Conservation (phyloP, 2,329 filamentous ascomycete species). For the Chrysoporthe austroafricana region DNA sequence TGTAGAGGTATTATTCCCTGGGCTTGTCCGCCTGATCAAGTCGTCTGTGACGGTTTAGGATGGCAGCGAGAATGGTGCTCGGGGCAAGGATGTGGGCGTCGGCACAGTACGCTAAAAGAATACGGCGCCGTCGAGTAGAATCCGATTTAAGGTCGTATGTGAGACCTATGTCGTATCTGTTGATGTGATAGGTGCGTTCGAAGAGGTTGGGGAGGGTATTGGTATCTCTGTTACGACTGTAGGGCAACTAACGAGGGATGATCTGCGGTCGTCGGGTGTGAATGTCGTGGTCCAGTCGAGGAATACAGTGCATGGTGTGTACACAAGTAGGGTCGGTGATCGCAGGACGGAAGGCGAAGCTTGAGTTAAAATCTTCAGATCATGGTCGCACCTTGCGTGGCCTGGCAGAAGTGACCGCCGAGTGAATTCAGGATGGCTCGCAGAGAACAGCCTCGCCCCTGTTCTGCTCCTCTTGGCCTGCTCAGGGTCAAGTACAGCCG, state of each 20-base stretch:
- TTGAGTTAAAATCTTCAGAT: conserved; percentile 27
- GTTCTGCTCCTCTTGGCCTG: background rate
- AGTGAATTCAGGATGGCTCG: background rate
- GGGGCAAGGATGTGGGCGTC: background rate
- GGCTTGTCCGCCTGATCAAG: too few species aligned
- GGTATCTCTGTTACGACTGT: conserved; percentile 3
- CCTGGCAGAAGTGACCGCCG: background rate
- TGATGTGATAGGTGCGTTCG: background rate
- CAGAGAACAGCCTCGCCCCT: background rate
- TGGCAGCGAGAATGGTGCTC: background rate
- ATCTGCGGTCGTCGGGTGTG: conserved; percentile 33
- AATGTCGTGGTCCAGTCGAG: conserved; percentile 29
- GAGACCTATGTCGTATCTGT: background rate
- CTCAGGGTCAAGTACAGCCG: conserved; percentile 10
- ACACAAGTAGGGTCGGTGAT: conserved; percentile 2
- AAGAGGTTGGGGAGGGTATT: background rate
- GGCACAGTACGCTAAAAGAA: background rate
- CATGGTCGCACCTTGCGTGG: conserved; percentile 29
- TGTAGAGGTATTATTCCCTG: background rate
- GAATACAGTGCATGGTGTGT: conserved; percentile 36
- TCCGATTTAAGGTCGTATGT: background rate
- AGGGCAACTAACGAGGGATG: conserved; percentile 34
- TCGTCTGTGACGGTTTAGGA: background rate
- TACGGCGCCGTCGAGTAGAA: background rate
- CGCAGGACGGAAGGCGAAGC: background rate